These are phyloP conservation scores for Aureococcus anophagefferens DNA, from an alignment of 108 stramenopile genomes.

Conservation along the genomic window DNA sequence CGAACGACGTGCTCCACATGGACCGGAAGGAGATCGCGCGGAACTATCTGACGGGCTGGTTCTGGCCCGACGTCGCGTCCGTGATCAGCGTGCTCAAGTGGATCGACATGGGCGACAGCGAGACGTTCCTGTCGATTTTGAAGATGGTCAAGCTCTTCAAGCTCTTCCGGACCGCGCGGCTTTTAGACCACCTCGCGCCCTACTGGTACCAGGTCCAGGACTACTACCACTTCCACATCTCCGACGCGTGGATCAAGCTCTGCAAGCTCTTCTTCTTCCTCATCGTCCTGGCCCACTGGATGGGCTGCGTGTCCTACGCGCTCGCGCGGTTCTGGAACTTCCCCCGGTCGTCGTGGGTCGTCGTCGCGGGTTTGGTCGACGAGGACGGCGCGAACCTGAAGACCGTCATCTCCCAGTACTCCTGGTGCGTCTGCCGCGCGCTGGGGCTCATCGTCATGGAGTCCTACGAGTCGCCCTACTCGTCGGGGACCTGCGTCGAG, in stretches of 20 bases:
- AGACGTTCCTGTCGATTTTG: slow-evolving; percentile 1
- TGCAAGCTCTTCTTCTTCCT: slow-evolving; percentile 31
- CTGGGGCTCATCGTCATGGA: slow-evolving; percentile 59
- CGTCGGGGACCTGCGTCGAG: too few species aligned
- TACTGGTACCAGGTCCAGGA: slow-evolving; percentile 43
- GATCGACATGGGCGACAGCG: background rate
- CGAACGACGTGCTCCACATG: slow-evolving; percentile 47
- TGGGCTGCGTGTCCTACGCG: slow-evolving; percentile 52
- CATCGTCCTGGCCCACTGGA: slow-evolving; percentile 52
- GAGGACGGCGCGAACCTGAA: too few species aligned
- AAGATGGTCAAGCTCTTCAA: slow-evolving; percentile 44
- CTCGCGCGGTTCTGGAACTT: slow-evolving; percentile 46
- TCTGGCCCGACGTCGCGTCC: slow-evolving; percentile 42
- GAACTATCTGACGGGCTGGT: slow-evolving; percentile 54
- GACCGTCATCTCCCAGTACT: slow-evolving; percentile 51
- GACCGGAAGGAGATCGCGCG: slow-evolving; percentile 28
- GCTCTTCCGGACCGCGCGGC: slow-evolving; percentile 43
- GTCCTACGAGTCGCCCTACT: slow-evolving; percentile 56
- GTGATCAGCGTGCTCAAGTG: slow-evolving; percentile 18
- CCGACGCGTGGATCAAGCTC: slow-evolving; percentile 47
- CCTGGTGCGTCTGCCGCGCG: slow-evolving; percentile 54
- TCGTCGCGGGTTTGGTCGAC: slow-evolving; percentile 36
- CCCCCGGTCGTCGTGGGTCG: slow-evolving; percentile 50
- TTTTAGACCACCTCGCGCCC: slow-evolving; percentile 38
- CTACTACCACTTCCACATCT: slow-evolving; percentile 38